These are phyloP conservation scores for Penicillium pancosmium DNA, from an alignment of 495 filamentous ascomycete genomes.

Conservation along the genomic window DNA sequence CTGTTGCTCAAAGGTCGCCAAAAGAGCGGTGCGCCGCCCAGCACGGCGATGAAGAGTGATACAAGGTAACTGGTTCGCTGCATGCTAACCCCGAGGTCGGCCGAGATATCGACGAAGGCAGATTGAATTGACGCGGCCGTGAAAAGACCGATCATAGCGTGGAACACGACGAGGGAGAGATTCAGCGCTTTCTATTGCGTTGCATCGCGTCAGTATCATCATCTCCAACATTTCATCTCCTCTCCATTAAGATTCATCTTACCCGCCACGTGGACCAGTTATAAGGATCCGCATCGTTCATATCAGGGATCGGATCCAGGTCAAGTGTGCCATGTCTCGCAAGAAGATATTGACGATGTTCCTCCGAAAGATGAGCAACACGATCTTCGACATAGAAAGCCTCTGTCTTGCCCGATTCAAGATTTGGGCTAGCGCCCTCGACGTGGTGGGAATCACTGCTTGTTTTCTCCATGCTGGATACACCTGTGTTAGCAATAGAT, in stretches of 20 bases:
- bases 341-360: constrained; percentile 46
- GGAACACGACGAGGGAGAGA: constrained; percentile 55
- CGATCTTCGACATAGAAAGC: constrained; percentile 27
- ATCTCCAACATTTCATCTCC: neutral
- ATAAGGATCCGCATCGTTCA: constrained; percentile 51
- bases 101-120: constrained; percentile 52
- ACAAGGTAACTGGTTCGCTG: constrained; percentile 54
- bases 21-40: constrained; percentile 53
- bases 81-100: constrained; percentile 48
- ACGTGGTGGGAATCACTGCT: constrained; percentile 22
- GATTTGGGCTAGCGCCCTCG: constrained; percentile 9
- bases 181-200: constrained; percentile 56
- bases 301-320: constrained; percentile 53
- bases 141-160: constrained; percentile 59
- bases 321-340: constrained; percentile 51
- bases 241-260: constrained; percentile 2
- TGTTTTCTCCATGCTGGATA: constrained; percentile 20
- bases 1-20: constrained; percentile 58
- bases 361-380: constrained; percentile 27
- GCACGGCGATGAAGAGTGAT: constrained; percentile 53
- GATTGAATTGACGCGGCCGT: constrained; percentile 56
- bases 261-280: constrained; percentile 54
- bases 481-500: neutral
- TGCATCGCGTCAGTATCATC: neutral
- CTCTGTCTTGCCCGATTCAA: constrained; percentile 20